phyloP scores from a whole-genome alignment of 164 flowering plant genomes.

The Echeveria elegans region DNA sequence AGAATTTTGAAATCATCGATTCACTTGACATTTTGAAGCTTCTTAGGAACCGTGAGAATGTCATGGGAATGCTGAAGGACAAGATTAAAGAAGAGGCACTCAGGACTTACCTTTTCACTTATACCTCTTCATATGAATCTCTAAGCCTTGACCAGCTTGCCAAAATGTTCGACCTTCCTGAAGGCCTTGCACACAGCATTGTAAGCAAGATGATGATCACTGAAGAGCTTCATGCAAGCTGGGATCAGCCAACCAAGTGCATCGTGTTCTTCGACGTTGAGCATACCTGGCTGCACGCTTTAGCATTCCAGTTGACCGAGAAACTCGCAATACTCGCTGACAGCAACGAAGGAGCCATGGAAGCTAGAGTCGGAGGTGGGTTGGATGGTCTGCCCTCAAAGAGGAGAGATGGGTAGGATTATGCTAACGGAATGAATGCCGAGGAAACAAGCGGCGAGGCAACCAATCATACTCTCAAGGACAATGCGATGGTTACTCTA shows the following conservation, averaged over 20 bases:
- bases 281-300: conserved; percentile 64
- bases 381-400: conserved; percentile 55
- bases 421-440: conserved; percentile 29
- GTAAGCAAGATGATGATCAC: conserved; percentile 89
- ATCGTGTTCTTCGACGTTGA: conserved; percentile 36
- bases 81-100: conserved; percentile 91
- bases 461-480: conserved; percentile 20
- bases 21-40: conserved; percentile 87
- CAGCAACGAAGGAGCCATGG: conserved; percentile 80
- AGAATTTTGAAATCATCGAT: conserved; percentile 55
- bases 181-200: conserved; percentile 42
- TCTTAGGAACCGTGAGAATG: conserved; percentile 43
- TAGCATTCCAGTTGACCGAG: conserved; percentile 76
- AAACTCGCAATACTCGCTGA: conserved; percentile 71
- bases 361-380: conserved; percentile 65
- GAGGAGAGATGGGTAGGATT: conserved; percentile 75
- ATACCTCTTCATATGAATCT: conserved; percentile 53
- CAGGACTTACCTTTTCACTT: conserved; percentile 75
- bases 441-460: conserved; percentile 62
- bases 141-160: conserved; percentile 63
- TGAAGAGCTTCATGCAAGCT: conserved; percentile 88
- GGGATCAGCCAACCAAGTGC: conserved; percentile 74
- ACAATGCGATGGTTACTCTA: conserved; percentile 30
- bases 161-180: conserved; percentile 74
- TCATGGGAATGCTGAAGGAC: conserved; percentile 66